A percentile compares a stretch with the other conserved stretches of the same genome.
phyloP scores from a whole-genome alignment of 305 asterid genomes.

The Fraxinus sp. region DNA sequence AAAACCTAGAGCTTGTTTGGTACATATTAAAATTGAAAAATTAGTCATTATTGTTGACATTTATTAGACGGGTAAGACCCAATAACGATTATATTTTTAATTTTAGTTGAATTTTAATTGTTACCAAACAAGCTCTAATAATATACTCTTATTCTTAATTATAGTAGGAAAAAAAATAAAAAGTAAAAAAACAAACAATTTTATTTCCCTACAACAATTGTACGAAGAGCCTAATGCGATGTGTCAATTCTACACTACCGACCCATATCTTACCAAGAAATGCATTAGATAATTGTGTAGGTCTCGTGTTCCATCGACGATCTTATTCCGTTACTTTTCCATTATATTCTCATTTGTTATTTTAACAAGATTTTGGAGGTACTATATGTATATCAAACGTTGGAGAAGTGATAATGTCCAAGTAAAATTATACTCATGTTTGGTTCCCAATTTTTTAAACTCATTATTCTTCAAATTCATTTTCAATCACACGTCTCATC shows the following conservation, averaged over 20 bases:
- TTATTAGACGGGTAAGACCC: too few species aligned
- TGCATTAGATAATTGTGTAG: background rate
- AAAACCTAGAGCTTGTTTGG: background rate
- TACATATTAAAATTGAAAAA: too few species aligned
- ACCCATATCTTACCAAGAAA: background rate
- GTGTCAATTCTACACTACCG: background rate
- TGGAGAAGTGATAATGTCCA: background rate
- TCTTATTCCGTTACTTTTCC: background rate
- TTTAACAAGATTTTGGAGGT: background rate
- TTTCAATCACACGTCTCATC: background rate
- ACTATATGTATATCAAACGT: background rate
- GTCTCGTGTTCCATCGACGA: background rate
- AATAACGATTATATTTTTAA: too few species aligned
- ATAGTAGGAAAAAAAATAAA: background rate
- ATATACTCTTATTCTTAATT: background rate
- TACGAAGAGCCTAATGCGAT: background rate
- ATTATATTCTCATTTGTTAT: background rate
- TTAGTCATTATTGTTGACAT: too few species aligned
- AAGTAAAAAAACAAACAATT: background rate
- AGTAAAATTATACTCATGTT: background rate
- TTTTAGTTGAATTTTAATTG: too few species aligned
- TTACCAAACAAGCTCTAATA: too few species aligned
- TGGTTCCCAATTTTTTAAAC: background rate
- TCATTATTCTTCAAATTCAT: background rate
- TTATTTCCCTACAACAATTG: background rate